These are phyloP conservation scores for Monascus ruber DNA, from an alignment of 2,329 filamentous ascomycete genomes.

Conservation along the genomic window DNA sequence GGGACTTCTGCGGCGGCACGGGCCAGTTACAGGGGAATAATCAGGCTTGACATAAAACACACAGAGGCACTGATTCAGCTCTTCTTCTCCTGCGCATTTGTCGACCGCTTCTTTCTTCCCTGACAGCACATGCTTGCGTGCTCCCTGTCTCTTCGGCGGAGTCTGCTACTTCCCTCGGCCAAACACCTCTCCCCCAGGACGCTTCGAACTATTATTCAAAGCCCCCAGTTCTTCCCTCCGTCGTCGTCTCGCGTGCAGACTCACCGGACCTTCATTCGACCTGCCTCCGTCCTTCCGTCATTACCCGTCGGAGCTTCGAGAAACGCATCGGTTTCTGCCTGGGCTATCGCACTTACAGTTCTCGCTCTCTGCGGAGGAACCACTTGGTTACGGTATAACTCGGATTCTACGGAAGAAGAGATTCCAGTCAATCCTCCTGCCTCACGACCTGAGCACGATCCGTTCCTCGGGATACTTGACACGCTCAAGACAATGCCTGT, in stretches of 20 bases:
- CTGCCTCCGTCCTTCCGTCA: conserved; percentile 15
- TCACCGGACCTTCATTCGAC: conserved; percentile 13
- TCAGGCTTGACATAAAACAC: too few relatives aligned
- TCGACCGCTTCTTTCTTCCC: conserved; percentile 1
- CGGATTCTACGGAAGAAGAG: conserved; percentile 13
- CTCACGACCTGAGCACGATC: conserved; percentile 8
- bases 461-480: conserved; percentile 24
- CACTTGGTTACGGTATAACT: conserved; percentile 17
- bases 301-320: conserved; percentile 14
- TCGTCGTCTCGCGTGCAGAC: conserved; percentile 10
- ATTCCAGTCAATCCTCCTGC: conserved; percentile 1
- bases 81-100: background rate
- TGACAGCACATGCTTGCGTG: conserved; percentile 25
- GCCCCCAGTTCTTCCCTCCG: conserved; percentile 12
- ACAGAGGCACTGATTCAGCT: background rate
- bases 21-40: too few relatives aligned
- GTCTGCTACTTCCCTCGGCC: conserved; percentile 22
- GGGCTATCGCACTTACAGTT: conserved; percentile 24
- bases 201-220: conserved; percentile 6
- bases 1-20: too few relatives aligned
- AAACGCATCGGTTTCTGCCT: conserved; percentile 24
- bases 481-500: conserved; percentile 25
- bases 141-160: conserved; percentile 13
- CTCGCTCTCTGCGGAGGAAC: conserved; percentile 23
- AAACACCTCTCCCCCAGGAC: conserved; percentile 9